Evolutionary conservation across 495 filamentous ascomycete species (phyloP).

Genomic region (Halenospora varia): DNA sequence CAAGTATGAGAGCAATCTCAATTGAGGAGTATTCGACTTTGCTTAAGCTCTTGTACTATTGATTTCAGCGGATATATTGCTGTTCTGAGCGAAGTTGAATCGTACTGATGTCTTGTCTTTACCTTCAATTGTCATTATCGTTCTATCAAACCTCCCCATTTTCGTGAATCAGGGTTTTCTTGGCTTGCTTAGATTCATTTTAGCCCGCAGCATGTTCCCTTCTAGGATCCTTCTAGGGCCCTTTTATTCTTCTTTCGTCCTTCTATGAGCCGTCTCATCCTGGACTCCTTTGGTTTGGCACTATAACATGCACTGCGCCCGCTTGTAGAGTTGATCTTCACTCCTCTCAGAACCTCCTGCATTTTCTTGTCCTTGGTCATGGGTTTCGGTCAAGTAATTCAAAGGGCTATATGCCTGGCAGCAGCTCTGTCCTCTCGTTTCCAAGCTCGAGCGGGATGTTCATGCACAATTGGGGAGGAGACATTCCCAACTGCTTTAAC

Average conservation of each 20-base stretch:
- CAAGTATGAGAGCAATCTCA: no score
- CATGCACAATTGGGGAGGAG: not conserved
- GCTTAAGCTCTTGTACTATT: no score
- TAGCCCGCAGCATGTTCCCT: not conserved
- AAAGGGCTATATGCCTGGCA: not conserved
- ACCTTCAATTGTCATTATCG: not conserved
- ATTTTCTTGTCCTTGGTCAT: not conserved
- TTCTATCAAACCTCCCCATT: not conserved
- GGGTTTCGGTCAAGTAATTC: not conserved
- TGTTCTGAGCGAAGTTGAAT: no score
- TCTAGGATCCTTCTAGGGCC: not conserved
- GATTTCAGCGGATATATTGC: no score
- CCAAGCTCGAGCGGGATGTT: not conserved
- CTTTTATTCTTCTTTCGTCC: not conserved
- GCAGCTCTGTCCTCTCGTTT: not conserved
- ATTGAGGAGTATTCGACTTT: no score
- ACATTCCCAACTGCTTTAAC: not conserved
- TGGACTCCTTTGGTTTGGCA: not conserved
- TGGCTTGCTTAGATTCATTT: not conserved
- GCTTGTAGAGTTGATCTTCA: not conserved
- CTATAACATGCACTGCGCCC: not conserved
- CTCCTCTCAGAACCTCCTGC: not conserved
- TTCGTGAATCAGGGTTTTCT: not conserved
- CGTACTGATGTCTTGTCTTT: no score
- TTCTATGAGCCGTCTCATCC: not conserved